These are phyloP conservation scores for Picochlorum sp. DNA, from an alignment of 139 green algal species.

Conservation along the genomic window DNA sequence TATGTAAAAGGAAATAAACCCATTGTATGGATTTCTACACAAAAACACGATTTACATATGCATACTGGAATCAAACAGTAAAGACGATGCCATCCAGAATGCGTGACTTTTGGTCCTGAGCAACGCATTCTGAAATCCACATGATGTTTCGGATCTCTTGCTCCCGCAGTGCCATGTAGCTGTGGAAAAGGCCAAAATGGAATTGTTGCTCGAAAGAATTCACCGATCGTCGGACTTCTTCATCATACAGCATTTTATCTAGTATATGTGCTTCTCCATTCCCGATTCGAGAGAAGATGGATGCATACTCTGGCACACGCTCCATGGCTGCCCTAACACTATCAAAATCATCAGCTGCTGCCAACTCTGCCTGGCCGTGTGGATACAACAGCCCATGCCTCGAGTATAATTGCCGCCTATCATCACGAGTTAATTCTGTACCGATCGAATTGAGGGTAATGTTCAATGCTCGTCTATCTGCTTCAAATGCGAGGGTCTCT, in stretches of 20 bases:
- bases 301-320: constrained; percentile 71
- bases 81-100: constrained; percentile 68
- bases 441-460: constrained; percentile 98
- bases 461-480: constrained; percentile 91
- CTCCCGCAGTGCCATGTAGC: constrained; percentile 84
- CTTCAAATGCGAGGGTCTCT: constrained; percentile 92
- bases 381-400: constrained; percentile 92
- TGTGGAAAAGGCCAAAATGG: constrained; percentile 84
- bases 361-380: constrained; percentile 86
- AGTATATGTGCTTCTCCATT: constrained; percentile 85
- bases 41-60: no score
- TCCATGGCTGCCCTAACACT: constrained; percentile 84
- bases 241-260: constrained; percentile 91
- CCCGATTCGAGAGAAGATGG: constrained; percentile 79
- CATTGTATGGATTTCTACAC: no score
- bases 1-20: no score
- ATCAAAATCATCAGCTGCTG: constrained; percentile 92
- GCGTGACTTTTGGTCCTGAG: constrained; percentile 80
- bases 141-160: constrained; percentile 94
- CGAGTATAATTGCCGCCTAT: constrained; percentile 89
- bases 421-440: constrained; percentile 92
- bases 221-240: constrained; percentile 72
- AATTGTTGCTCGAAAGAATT: constrained; percentile 89
- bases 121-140: constrained; percentile 90
- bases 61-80: constrained; percentile 25